Conservation (phyloP, 768 basidiomycete genomes). For the Punctularia strigosozonata region DNA sequence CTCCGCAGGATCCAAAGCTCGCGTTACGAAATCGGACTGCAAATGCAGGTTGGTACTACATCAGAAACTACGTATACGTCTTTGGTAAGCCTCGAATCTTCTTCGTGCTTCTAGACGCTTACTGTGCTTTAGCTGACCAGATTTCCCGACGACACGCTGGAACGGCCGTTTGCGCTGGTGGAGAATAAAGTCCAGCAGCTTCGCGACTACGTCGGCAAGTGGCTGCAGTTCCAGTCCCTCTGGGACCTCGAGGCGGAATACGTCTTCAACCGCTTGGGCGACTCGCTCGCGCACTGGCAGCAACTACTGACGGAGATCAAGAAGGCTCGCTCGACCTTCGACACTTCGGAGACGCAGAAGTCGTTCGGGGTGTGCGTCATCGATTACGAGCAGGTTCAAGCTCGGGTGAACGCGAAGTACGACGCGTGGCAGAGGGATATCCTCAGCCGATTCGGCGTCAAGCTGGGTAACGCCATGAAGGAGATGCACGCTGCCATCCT, state of each 20-base stretch:
- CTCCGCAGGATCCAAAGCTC: constrained; percentile 86
- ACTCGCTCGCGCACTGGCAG: constrained; percentile 90
- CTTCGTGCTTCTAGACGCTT: constrained; percentile 2
- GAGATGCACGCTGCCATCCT: constrained; percentile 91
- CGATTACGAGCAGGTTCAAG: constrained; percentile 97
- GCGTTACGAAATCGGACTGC: constrained; percentile 91
- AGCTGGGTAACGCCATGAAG: constrained; percentile 92
- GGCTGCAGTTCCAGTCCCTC: constrained; percentile 97
- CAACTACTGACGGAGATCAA: constrained; percentile 95
- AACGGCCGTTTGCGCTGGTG: constrained; percentile 75
- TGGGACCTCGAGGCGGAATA: constrained; percentile 98
- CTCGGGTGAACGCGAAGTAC: constrained; percentile 96
- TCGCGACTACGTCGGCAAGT: constrained; percentile 87
- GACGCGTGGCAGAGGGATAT: constrained; percentile 98
- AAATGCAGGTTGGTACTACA: constrained; percentile 60
- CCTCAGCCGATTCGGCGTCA: constrained; percentile 80
- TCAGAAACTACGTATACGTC: constrained; percentile 76
- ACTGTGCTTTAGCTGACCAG: constrained; percentile 44
- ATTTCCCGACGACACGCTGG: constrained; percentile 62
- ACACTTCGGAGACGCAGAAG: constrained; percentile 89
- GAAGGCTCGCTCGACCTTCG: constrained; percentile 91
- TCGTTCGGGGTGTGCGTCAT: constrained; percentile 89
- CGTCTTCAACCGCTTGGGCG: constrained; percentile 91
- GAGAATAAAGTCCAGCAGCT: constrained; percentile 83
- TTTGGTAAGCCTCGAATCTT: constrained; percentile 36